A percentile compares a stretch with the other conserved stretches of the same genome.
Evolutionary conservation across 495 filamentous ascomycete species (phyloP).

Genomic region (Filosporella fistucella): DNA sequence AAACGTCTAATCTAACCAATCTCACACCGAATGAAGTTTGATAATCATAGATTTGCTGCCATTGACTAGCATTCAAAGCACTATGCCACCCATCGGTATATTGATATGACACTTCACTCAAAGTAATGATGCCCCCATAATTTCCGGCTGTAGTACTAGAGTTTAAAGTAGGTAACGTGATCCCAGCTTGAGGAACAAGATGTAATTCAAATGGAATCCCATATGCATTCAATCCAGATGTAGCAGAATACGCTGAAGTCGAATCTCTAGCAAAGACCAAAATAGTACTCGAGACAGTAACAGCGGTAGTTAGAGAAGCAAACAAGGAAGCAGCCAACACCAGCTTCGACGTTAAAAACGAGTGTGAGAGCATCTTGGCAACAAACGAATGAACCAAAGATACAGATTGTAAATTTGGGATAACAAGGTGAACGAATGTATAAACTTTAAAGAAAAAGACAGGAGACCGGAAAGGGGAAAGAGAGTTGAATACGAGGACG

Average conservation of each 20-base stretch:
- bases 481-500: no score
- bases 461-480: no score
- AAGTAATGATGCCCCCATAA: constrained; percentile 52
- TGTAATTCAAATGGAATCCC: constrained; percentile 55
- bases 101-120: constrained; percentile 52
- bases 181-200: constrained; percentile 46
- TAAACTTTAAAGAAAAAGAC: no score
- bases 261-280: constrained; percentile 52
- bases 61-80: constrained; percentile 52
- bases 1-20: constrained; percentile 59
- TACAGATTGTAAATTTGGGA: no score
- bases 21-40: constrained; percentile 51
- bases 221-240: constrained; percentile 52
- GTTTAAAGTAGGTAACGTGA: constrained; percentile 45
- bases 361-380: no score
- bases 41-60: constrained; percentile 52
- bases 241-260: constrained; percentile 38
- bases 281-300: no score
- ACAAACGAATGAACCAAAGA: no score
- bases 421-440: no score
- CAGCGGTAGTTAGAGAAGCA: no score
- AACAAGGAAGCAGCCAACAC: no score
- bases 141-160: constrained; percentile 40
- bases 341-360: no score
- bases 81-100: constrained; percentile 41